These are phyloP conservation scores for Hypoxylon rubiginosum DNA, from an alignment of 2,329 filamentous ascomycete genomes.

Conservation along the genomic window DNA sequence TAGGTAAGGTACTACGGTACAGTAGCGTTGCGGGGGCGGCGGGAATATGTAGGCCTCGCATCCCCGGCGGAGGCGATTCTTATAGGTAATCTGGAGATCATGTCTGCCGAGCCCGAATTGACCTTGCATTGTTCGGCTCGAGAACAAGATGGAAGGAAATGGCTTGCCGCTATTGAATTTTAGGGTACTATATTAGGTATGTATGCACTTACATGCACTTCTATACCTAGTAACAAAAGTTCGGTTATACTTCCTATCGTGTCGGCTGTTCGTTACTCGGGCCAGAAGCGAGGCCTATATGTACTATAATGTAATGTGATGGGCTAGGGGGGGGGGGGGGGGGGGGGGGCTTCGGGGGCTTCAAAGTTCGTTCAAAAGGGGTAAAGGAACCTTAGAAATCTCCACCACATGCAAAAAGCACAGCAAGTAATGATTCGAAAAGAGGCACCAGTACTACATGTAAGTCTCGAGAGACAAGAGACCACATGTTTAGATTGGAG, in stretches of 20 bases:
- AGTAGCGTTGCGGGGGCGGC: conserved; percentile 23
- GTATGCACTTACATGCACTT: neutral
- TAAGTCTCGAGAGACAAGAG: conserved; percentile 24
- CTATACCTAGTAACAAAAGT: conserved; percentile 1
- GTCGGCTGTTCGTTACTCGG: conserved; percentile 23
- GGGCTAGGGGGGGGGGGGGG: conserved; percentile 26
- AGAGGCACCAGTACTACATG: conserved; percentile 6
- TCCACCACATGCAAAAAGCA: conserved; percentile 16
- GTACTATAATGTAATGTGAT: conserved; percentile 11
- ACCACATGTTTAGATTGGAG: conserved; percentile 33
- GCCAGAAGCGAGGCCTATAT: conserved; percentile 23
- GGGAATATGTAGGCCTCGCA: conserved; percentile 17
- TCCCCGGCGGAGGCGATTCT: conserved; percentile 12
- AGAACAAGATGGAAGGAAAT: conserved; percentile 3
- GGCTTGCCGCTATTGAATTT: conserved; percentile 2
- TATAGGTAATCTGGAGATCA: conserved; percentile 3
- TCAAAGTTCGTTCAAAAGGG: conserved; percentile 8
- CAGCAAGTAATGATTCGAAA: conserved; percentile 23
- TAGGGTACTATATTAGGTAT: conserved; percentile 3
- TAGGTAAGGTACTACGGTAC: neutral
- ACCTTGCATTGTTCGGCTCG: conserved; percentile 15
- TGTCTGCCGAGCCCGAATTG: conserved; percentile 17
- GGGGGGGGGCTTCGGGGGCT: conserved; percentile 8
- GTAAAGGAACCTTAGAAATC: conserved; percentile 21
- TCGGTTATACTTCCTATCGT: conserved; percentile 28